Evolutionary conservation across 345 rosid genomes (phyloP).

Genomic region (Raphanus sativus): DNA sequence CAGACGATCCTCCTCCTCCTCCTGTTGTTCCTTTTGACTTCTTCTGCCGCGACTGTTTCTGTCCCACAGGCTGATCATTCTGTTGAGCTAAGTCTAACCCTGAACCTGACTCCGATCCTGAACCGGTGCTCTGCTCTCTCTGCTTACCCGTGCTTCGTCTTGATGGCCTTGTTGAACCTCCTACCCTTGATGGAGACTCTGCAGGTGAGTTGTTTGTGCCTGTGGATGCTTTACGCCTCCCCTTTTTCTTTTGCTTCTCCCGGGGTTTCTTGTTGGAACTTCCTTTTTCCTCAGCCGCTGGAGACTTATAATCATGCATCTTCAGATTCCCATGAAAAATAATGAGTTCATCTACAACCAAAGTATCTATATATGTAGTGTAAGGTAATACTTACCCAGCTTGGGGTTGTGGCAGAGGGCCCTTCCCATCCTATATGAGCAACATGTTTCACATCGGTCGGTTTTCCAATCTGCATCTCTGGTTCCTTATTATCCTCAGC

Average conservation of each 20-base stretch:
- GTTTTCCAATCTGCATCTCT: constrained; percentile 80
- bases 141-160: constrained; percentile 34
- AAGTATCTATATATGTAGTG: background rate
- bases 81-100: constrained; percentile 28
- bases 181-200: constrained; percentile 33
- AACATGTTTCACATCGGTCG: constrained; percentile 95
- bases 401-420: constrained; percentile 57
- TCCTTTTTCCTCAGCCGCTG: constrained; percentile 7
- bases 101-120: constrained; percentile 28
- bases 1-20: constrained; percentile 20
- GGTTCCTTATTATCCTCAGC: constrained; percentile 70
- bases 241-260: constrained; percentile 30
- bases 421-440: constrained; percentile 97
- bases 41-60: constrained; percentile 18
- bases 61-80: constrained; percentile 8
- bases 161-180: constrained; percentile 37
- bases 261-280: constrained; percentile 28
- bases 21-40: constrained; percentile 19
- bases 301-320: constrained; percentile 66
- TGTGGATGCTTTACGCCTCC: constrained; percentile 36
- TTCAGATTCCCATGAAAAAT: constrained; percentile 29
- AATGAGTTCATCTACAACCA: constrained; percentile 52
- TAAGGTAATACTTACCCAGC: constrained; percentile 50
- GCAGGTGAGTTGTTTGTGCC: constrained; percentile 33
- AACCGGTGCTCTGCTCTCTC: constrained; percentile 25